A percentile compares a stretch with the other conserved stretches of the same genome.
These are phyloP conservation scores for Alternaria hordeiaustralica DNA, from an alignment of 2,329 filamentous ascomycete genomes.

Conservation along the genomic window DNA sequence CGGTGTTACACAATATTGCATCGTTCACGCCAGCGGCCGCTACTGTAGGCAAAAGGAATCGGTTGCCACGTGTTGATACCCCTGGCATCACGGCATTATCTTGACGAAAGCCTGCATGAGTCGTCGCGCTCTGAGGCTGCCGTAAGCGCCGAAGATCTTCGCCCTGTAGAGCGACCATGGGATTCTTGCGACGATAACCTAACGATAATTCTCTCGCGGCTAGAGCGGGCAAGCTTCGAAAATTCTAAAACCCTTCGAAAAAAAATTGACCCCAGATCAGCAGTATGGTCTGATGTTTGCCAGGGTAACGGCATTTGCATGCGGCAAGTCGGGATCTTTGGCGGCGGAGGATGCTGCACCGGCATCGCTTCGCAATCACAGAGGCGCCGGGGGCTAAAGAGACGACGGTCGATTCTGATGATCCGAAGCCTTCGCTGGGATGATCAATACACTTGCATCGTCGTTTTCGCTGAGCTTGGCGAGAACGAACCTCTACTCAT, in stretches of 20 bases:
- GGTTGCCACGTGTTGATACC: constrained; percentile 40
- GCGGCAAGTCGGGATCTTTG: constrained; percentile 20
- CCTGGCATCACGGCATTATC: constrained; percentile 33
- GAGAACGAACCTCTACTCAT: constrained; percentile 2
- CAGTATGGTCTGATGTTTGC: constrained; percentile 25
- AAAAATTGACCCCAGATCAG: constrained; percentile 13
- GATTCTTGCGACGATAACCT: constrained; percentile 17
- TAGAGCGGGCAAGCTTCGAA: constrained; percentile 11
- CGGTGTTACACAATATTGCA: constrained; percentile 16
- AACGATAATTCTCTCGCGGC: constrained; percentile 18
- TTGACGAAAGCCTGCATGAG: constrained; percentile 35
- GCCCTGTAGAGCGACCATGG: constrained; percentile 14
- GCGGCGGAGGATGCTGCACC: constrained; percentile 7
- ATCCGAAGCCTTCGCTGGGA: not conserved
- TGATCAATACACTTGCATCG: not conserved
- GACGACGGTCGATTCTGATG: not conserved
- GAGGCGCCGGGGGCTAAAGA: constrained; percentile 13
- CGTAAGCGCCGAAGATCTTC: constrained; percentile 32
- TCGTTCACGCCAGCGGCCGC: constrained; percentile 43
- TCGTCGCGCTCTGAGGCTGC: constrained; percentile 32
- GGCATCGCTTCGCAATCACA: constrained; percentile 15
- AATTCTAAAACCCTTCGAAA: not conserved
- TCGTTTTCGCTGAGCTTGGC: constrained; percentile 15
- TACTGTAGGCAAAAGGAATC: constrained; percentile 31
- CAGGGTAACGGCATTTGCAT: constrained; percentile 21